Evolutionary conservation across 495 filamentous ascomycete species (phyloP).

Genomic region (Astrothelium macrocarpum): DNA sequence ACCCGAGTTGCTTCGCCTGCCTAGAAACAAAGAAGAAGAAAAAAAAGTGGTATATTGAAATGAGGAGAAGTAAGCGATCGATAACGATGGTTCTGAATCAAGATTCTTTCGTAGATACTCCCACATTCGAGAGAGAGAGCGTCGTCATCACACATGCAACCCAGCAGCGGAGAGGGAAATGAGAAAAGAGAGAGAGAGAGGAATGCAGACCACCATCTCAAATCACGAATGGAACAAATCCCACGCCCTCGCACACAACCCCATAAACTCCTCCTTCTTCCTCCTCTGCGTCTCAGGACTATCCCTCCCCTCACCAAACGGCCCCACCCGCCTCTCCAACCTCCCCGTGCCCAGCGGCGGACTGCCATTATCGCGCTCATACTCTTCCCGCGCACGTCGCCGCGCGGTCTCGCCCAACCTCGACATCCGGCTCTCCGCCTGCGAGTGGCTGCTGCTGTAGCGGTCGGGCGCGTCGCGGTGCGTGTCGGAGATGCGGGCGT

Average conservation of each 20-base stretch:
- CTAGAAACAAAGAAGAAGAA: too few species aligned
- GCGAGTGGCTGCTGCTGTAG: neutral
- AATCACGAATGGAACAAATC: constrained; percentile 84
- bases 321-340: constrained; percentile 48
- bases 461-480: neutral
- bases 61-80: neutral
- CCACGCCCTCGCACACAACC: constrained; percentile 82
- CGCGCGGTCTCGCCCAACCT: constrained; percentile 8
- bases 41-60: constrained; percentile 3
- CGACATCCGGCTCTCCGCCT: neutral
- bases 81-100: neutral
- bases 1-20: too few species aligned
- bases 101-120: neutral
- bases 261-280: constrained; percentile 92
- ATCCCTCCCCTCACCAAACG: constrained; percentile 67
- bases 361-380: constrained; percentile 71
- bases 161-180: neutral
- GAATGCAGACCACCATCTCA: neutral
- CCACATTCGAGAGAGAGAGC: neutral
- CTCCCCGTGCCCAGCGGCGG: constrained; percentile 46
- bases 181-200: neutral
- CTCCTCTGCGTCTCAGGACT: constrained; percentile 72
- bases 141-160: too few species aligned
- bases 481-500: neutral
- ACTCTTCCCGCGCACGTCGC: constrained; percentile 67